Percentiles rank a stretch among this genome's conserved stretches.
Conservation (phyloP, 1,284 basidiomycete genomes). For the Cystobasidiaceae sp. region DNA sequence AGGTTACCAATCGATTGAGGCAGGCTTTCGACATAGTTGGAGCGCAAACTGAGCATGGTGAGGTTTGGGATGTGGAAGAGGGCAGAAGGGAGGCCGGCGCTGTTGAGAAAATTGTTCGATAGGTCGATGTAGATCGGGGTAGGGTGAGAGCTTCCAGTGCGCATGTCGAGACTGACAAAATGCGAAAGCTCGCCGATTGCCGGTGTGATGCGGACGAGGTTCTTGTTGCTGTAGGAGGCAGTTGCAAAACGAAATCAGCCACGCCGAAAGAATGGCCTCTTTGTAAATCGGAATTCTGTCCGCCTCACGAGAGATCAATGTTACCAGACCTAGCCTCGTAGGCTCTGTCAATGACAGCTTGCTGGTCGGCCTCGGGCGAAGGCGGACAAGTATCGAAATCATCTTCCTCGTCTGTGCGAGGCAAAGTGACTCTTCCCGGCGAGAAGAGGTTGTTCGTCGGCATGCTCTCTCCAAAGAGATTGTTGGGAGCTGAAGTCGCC, state of each 20-base stretch:
- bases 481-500: constrained; percentile 7
- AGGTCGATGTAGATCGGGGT: constrained; percentile 35
- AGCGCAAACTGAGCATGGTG: constrained; percentile 32
- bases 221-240: not conserved
- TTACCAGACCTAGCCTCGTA: constrained; percentile 4
- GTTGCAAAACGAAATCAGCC: not conserved
- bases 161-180: not conserved
- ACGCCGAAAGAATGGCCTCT: too few species aligned
- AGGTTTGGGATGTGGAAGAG: constrained; percentile 37
- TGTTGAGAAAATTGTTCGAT: constrained; percentile 33
- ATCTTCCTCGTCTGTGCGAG: not conserved
- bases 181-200: constrained; percentile 2
- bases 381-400: not conserved
- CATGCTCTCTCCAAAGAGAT: constrained; percentile 7
- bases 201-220: constrained; percentile 6
- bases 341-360: constrained; percentile 20
- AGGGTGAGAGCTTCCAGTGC: not conserved
- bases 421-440: not conserved
- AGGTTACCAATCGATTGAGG: constrained; percentile 37
- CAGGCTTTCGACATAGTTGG: constrained; percentile 34
- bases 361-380: constrained; percentile 8
- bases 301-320: too few species aligned
- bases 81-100: constrained; percentile 33
- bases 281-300: too few species aligned
- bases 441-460: constrained; percentile 17